phyloP scores from a whole-genome alignment of 2,329 filamentous ascomycete species.

The Monosporascus cannonballus region DNA sequence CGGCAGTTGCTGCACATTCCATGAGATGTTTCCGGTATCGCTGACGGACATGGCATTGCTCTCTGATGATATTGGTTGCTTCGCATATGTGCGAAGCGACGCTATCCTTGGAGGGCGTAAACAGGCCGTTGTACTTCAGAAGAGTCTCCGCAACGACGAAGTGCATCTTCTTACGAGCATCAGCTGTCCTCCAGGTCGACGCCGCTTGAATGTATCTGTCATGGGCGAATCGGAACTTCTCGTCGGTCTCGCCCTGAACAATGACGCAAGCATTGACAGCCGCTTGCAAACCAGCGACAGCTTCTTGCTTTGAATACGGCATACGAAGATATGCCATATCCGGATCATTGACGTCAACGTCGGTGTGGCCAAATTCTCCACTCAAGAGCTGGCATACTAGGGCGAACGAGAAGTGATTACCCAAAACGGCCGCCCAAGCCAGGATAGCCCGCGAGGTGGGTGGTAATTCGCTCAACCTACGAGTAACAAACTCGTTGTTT shows the following conservation, averaged over 20 bases:
- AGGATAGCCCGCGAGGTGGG: conserved; percentile 69
- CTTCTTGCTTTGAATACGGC: conserved; percentile 57
- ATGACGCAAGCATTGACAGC: conserved; percentile 77
- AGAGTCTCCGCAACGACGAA: conserved; percentile 81
- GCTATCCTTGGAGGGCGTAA: conserved; percentile 61
- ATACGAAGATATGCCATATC: conserved; percentile 32
- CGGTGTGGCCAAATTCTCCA: conserved; percentile 62
- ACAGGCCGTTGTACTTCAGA: conserved; percentile 60
- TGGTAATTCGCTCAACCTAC: conserved; percentile 71
- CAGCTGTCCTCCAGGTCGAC: conserved; percentile 61
- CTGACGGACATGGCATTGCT: conserved; percentile 51
- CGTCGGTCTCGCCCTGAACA: conserved; percentile 75
- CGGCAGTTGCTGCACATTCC: conserved; percentile 70
- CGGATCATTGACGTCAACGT: conserved; percentile 32
- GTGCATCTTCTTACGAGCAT: conserved; percentile 69
- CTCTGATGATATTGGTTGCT: conserved; percentile 68
- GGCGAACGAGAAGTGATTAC: conserved; percentile 77
- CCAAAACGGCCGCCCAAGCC: conserved; percentile 79
- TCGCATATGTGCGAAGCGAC: conserved; percentile 78
- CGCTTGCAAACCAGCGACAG: conserved; percentile 73
- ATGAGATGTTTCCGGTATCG: conserved; percentile 71
- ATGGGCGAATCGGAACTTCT: conserved; percentile 82
- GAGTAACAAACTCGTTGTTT: conserved; percentile 75
- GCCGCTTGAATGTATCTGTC: conserved; percentile 80
- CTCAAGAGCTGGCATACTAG: conserved; percentile 71